phyloP scores from a whole-genome alignment of 495 filamentous ascomycete genomes.

The Talaromyces trachyspermus region DNA sequence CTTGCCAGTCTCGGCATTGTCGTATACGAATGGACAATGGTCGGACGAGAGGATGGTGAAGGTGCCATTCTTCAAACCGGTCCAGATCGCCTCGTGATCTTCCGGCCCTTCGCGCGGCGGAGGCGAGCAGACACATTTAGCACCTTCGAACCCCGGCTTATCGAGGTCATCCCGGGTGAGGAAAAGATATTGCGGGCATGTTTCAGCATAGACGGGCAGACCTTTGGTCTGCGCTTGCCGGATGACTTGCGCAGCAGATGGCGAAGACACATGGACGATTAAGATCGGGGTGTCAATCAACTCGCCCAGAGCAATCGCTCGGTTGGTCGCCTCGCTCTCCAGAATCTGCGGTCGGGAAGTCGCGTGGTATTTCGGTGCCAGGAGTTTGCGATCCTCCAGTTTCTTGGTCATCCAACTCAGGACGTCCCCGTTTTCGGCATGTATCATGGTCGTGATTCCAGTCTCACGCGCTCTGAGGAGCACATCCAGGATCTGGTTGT shows the following conservation, averaged over 20 bases:
- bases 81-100: constrained; percentile 39
- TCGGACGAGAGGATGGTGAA: constrained; percentile 40
- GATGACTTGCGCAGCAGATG: constrained; percentile 43
- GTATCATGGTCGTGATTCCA: constrained; percentile 53
- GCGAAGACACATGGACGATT: constrained; percentile 52
- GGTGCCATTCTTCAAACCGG: constrained; percentile 37
- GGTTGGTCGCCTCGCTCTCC: constrained; percentile 52
- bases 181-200: constrained; percentile 60
- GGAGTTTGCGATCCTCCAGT: constrained; percentile 33
- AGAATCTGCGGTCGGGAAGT: constrained; percentile 45
- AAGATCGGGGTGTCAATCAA: constrained; percentile 50
- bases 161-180: constrained; percentile 45
- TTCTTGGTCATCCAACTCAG: constrained; percentile 42
- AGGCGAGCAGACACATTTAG: constrained; percentile 44
- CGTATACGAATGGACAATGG: constrained; percentile 49
- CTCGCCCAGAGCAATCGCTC: constrained; percentile 46
- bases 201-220: constrained; percentile 55
- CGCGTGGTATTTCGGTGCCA: constrained; percentile 49
- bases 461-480: constrained; percentile 39
- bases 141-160: constrained; percentile 45
- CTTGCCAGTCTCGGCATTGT: constrained; percentile 40
- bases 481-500: constrained; percentile 49
- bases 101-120: constrained; percentile 27
- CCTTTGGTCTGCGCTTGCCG: constrained; percentile 46
- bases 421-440: constrained; percentile 53